Evolutionary conservation across 2,329 filamentous ascomycete species (phyloP).

Genomic region (Cladobotryum mycophilum): DNA sequence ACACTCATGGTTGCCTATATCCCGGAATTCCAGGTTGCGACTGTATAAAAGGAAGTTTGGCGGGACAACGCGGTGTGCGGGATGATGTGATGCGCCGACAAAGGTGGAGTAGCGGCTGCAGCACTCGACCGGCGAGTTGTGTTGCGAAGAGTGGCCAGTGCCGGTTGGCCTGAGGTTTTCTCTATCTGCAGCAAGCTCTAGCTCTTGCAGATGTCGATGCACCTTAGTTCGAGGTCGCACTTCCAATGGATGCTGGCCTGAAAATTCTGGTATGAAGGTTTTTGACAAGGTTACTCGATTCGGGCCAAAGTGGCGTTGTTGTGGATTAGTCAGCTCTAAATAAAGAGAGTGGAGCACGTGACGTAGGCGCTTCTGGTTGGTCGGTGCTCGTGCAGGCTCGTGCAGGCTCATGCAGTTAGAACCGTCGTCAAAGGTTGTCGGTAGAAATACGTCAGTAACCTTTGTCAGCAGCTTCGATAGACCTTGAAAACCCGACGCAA

Average conservation of each 20-base stretch:
- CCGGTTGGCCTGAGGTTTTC: conserved; percentile 7
- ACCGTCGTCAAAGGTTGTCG: not conserved
- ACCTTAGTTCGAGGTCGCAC: conserved; percentile 12
- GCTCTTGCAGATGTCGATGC: conserved; percentile 13
- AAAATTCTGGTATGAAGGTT: conserved; percentile 23
- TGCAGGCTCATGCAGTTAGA: not conserved
- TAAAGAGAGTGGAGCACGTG: conserved; percentile 19
- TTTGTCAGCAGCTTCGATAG: not conserved
- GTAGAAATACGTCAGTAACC: not conserved
- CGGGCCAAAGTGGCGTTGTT: not conserved
- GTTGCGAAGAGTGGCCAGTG: not conserved
- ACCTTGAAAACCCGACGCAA: not conserved
- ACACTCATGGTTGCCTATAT: conserved; percentile 39
- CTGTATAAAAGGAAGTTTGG: not conserved
- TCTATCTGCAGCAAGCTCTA: conserved; percentile 9
- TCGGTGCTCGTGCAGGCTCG: conserved; percentile 4
- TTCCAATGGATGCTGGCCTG: conserved; percentile 17
- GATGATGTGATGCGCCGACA: conserved; percentile 6
- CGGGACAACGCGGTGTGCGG: conserved; percentile 9
- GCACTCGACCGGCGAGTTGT: conserved; percentile 2
- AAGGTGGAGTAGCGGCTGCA: conserved; percentile 2
- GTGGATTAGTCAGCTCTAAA: conserved; percentile 24
- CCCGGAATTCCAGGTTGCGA: not conserved
- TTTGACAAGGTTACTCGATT: conserved; percentile 8
- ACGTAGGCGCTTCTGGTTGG: conserved; percentile 11